phyloP scores from a whole-genome alignment of 148 eudicot genomes.

The Spergularia marina region DNA sequence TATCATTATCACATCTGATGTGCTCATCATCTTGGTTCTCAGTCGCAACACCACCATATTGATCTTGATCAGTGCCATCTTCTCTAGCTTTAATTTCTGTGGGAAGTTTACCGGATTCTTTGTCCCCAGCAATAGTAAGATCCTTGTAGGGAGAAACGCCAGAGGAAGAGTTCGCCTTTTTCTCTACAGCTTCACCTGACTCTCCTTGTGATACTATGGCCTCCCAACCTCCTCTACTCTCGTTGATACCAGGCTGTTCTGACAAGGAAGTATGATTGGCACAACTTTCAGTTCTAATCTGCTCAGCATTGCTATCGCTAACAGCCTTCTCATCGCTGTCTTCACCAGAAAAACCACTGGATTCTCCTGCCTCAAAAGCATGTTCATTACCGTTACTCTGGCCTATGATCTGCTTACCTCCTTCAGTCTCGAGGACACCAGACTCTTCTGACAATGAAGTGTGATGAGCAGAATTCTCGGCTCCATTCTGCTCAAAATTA shows the following conservation, averaged over 20 bases:
- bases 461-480: constrained; percentile 2
- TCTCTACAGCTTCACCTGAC: background rate
- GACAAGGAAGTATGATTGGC: constrained; percentile 2
- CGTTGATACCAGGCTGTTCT: background rate
- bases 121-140: constrained; percentile 2
- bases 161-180: background rate
- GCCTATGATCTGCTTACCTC: background rate
- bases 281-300: constrained; percentile 20
- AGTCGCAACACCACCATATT: constrained; percentile 6
- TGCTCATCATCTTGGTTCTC: constrained; percentile 25
- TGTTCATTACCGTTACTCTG: constrained; percentile 30
- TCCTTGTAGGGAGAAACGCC: background rate
- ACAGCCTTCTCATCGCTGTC: constrained; percentile 21
- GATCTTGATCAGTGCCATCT: constrained; percentile 15
- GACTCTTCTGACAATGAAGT: constrained; percentile 13
- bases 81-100: constrained; percentile 24
- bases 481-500: constrained; percentile 24
- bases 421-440: background rate
- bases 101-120: constrained; percentile 13
- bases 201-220: background rate
- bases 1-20: constrained; percentile 12
- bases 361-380: constrained; percentile 32
- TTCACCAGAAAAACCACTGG: constrained; percentile 28
- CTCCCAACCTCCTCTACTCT: background rate
- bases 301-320: constrained; percentile 19